Conservation (phyloP, 2,329 filamentous ascomycete species). For the Penicillium oxalicum region DNA sequence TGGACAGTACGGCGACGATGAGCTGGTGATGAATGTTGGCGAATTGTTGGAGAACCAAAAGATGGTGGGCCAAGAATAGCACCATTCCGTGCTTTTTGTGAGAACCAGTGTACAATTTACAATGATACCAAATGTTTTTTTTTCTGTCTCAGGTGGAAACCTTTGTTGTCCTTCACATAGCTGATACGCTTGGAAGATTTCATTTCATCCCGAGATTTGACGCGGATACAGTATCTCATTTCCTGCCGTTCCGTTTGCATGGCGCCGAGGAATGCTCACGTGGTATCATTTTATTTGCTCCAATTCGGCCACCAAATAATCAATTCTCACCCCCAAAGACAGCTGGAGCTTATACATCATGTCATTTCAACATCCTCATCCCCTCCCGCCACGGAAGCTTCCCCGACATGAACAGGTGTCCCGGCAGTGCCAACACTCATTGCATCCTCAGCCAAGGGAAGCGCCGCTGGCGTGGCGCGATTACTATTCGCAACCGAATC, state of each 20-base stretch:
- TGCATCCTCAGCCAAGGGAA: constrained; percentile 19
- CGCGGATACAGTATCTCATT: neutral
- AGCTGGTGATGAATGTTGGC: constrained; percentile 36
- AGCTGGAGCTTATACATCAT: constrained; percentile 4
- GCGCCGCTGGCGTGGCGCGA: constrained; percentile 14
- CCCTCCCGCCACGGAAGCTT: constrained; percentile 11
- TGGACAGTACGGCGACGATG: constrained; percentile 45
- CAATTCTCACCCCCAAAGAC: too few relatives aligned
- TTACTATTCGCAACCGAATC: constrained; percentile 22
- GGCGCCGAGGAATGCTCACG: neutral
- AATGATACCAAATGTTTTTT: constrained; percentile 4
- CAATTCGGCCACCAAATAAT: too few relatives aligned
- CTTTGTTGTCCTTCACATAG: too few relatives aligned
- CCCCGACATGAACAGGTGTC: constrained; percentile 17
- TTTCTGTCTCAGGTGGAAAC: neutral
- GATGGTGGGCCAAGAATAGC: constrained; percentile 6
- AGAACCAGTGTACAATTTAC: constrained; percentile 9
- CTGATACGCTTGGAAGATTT: too few relatives aligned
- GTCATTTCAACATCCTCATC: constrained; percentile 31
- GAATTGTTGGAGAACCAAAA: constrained; percentile 29
- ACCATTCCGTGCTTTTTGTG: neutral
- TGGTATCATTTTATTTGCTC: too few relatives aligned
- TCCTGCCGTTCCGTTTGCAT: neutral
- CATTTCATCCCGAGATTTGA: too few relatives aligned
- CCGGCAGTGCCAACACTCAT: constrained; percentile 19